These are phyloP conservation scores for Singerocomus inundabilis DNA, from an alignment of 1,284 basidiomycete species.

Conservation along the genomic window DNA sequence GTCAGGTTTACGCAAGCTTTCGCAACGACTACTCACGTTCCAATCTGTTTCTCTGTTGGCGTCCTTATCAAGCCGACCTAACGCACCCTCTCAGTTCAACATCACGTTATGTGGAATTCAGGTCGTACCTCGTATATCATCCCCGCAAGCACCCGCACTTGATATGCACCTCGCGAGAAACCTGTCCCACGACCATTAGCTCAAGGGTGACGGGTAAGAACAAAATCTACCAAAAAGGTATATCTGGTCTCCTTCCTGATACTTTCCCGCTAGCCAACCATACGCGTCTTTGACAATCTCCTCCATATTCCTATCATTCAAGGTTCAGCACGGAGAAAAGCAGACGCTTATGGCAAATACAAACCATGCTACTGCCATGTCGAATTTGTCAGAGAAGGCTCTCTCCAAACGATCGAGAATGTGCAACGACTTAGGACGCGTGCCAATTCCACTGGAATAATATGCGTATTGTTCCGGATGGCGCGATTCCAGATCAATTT, in stretches of 20 bases:
- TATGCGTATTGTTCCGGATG: constrained; percentile 29
- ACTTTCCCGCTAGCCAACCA: constrained; percentile 40
- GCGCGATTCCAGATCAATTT: constrained; percentile 21
- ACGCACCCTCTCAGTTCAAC: background rate
- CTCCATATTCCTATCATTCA: constrained; percentile 23
- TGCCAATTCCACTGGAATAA: constrained; percentile 42
- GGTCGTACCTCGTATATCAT: constrained; percentile 40
- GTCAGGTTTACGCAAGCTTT: background rate
- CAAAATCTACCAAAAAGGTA: constrained; percentile 39
- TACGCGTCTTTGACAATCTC: constrained; percentile 37
- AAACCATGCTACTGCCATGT: constrained; percentile 31
- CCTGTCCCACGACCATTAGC: constrained; percentile 25
- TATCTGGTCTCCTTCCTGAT: constrained; percentile 40
- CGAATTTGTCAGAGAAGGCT: constrained; percentile 22
- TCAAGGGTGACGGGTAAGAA: background rate
- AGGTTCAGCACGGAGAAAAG: background rate
- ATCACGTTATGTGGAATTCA: background rate
- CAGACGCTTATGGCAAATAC: background rate
- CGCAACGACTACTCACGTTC: constrained; percentile 14
- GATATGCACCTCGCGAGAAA: constrained; percentile 48
- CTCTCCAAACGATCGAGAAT: constrained; percentile 18
- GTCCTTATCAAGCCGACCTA: constrained; percentile 27
- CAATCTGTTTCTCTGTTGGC: constrained; percentile 28
- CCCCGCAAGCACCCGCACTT: constrained; percentile 41
- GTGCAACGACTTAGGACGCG: constrained; percentile 26